Percentiles rank a stretch among this genome's conserved stretches.
Evolutionary conservation across 2,329 filamentous ascomycete species (phyloP).

Genomic region (Madurella fahalii): DNA sequence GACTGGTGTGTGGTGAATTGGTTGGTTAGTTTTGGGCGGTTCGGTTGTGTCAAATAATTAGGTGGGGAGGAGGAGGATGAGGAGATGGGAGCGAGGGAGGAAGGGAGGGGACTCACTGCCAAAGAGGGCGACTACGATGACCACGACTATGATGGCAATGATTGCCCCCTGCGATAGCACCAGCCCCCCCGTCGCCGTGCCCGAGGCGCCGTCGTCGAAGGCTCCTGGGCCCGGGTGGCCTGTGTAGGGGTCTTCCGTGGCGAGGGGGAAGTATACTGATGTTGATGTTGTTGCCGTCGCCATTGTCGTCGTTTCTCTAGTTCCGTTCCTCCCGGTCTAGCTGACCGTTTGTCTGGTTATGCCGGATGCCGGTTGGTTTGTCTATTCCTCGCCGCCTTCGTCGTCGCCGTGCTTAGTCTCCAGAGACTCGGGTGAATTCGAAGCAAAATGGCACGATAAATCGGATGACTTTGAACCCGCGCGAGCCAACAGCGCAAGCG

Average conservation of each 20-base stretch:
- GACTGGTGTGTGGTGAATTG: slow-evolving; percentile 41
- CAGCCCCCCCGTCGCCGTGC: slow-evolving; percentile 56
- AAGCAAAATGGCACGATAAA: not conserved
- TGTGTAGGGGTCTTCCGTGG: slow-evolving; percentile 38
- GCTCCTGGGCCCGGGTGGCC: slow-evolving; percentile 31
- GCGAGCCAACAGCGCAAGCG: slow-evolving; percentile 9
- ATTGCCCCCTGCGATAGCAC: slow-evolving; percentile 64
- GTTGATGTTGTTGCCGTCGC: slow-evolving; percentile 33
- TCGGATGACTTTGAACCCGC: slow-evolving; percentile 1
- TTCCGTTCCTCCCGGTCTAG: not conserved
- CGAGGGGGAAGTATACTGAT: slow-evolving; percentile 39
- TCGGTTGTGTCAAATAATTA: not conserved
- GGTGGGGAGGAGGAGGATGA: slow-evolving; percentile 24
- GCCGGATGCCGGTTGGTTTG: too few species aligned
- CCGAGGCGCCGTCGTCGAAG: slow-evolving; percentile 53
- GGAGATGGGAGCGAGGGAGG: too few species aligned
- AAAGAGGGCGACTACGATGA: slow-evolving; percentile 61
- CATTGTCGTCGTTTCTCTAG: not conserved
- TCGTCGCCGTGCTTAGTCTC: not conserved
- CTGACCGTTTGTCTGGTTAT: not conserved
- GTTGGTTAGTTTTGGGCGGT: slow-evolving; percentile 3
- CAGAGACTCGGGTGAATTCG: not conserved
- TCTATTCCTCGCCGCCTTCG: not conserved
- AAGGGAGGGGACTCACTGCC: slow-evolving; percentile 56
- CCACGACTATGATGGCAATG: slow-evolving; percentile 70